Evolutionary conservation across 352 stramenopile genomes (phyloP).

Genomic region (Pythium plurisporium): DNA sequence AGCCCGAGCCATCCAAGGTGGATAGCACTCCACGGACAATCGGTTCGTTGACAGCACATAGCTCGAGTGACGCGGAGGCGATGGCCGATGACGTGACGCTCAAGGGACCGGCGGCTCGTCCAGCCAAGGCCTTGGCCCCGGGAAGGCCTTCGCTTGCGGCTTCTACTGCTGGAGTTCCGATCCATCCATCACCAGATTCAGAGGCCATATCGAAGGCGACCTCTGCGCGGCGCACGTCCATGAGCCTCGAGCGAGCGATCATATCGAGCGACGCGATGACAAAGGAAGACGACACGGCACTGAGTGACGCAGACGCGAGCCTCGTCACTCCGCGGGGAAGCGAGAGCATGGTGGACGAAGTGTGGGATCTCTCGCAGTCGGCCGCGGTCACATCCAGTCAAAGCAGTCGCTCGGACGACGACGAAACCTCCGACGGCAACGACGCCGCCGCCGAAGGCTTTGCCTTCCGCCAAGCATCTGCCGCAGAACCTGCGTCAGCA

Average conservation of each 20-base stretch:
- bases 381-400: neutral
- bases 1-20: too few relatives aligned
- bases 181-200: too few relatives aligned
- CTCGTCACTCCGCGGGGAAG: slow-evolving; percentile 7
- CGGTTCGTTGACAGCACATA: neutral
- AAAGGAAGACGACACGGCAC: neutral
- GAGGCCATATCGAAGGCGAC: too few relatives aligned
- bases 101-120: neutral
- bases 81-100: slow-evolving; percentile 22
- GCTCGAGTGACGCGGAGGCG: slow-evolving; percentile 4
- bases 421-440: slow-evolving; percentile 38
- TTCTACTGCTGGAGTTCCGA: too few relatives aligned
- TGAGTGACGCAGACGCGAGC: neutral
- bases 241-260: neutral
- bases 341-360: slow-evolving; percentile 13
- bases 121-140: slow-evolving; percentile 2
- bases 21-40: neutral
- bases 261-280: neutral
- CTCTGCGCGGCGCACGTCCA: neutral
- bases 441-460: slow-evolving; percentile 14
- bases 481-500: too few relatives aligned
- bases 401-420: slow-evolving; percentile 17
- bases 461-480: slow-evolving; percentile 5
- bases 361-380: slow-evolving; percentile 1
- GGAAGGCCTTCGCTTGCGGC: too few relatives aligned